These are phyloP conservation scores for Ogataea siamensis DNA, from an alignment of 805 yeast genomes.

Conservation along the genomic window DNA sequence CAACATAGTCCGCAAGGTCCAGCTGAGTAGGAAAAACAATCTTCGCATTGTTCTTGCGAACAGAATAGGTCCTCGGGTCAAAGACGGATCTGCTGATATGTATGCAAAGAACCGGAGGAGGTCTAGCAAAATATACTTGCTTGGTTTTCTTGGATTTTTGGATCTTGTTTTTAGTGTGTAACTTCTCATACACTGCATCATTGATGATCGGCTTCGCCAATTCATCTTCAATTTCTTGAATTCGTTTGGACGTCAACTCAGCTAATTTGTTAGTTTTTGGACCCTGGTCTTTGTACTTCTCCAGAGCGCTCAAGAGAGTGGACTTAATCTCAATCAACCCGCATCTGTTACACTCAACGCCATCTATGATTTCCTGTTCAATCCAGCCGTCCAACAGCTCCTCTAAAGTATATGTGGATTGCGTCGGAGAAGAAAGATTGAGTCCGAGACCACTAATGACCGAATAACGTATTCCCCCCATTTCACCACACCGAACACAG, in stretches of 20 bases:
- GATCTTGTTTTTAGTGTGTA: slow-evolving; percentile 73
- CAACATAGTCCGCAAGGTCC: slow-evolving; percentile 67
- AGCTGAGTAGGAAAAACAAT: slow-evolving; percentile 73
- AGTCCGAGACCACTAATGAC: slow-evolving; percentile 72
- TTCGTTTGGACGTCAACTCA: slow-evolving; percentile 43
- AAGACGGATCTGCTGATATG: slow-evolving; percentile 93
- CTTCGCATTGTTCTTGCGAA: slow-evolving; percentile 78
- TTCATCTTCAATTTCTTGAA: slow-evolving; percentile 49
- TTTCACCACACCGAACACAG: slow-evolving; percentile 87
- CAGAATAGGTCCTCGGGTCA: slow-evolving; percentile 80
- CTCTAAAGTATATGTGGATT: slow-evolving; percentile 43
- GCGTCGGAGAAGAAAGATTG: slow-evolving; percentile 55
- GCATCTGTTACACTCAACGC: slow-evolving; percentile 93
- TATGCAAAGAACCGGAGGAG: slow-evolving; percentile 78
- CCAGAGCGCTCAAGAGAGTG: slow-evolving; percentile 43
- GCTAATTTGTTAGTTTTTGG: slow-evolving; percentile 21
- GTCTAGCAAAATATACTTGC: slow-evolving; percentile 74
- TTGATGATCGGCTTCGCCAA: slow-evolving; percentile 66
- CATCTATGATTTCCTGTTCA: slow-evolving; percentile 82
- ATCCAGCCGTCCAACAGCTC: slow-evolving; percentile 65
- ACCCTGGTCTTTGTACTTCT: slow-evolving; percentile 21
- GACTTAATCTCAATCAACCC: slow-evolving; percentile 62
- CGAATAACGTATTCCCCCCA: slow-evolving; percentile 85
- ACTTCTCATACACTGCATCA: slow-evolving; percentile 71
- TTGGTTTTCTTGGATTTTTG: slow-evolving; percentile 78